phyloP scores from a whole-genome alignment of 1,284 basidiomycete species.

The Leccinum pachyderme region DNA sequence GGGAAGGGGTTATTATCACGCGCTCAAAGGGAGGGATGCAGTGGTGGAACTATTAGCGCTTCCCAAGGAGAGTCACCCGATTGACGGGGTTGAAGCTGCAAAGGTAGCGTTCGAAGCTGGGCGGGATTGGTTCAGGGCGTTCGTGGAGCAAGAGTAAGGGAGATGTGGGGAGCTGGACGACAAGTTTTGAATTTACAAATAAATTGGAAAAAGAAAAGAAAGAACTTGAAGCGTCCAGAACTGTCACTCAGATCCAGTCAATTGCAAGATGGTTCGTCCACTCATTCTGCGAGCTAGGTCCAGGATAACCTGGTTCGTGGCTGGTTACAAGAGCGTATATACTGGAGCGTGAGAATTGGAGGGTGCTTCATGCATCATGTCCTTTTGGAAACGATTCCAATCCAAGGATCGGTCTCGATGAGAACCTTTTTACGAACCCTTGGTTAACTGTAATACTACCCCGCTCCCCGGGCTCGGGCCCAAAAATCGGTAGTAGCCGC shows the following conservation, averaged over 20 bases:
- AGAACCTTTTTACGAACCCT: no score
- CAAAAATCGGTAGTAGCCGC: no score
- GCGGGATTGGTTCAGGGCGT: conserved; percentile 48
- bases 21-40: conserved; percentile 45
- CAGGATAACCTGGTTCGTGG: no score
- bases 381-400: no score
- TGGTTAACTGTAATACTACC: no score
- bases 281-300: neutral
- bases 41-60: conserved; percentile 60
- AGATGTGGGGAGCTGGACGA: neutral
- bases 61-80: conserved; percentile 59
- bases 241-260: neutral
- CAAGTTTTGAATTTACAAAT: neutral
- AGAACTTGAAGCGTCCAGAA: neutral
- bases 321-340: no score
- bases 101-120: conserved; percentile 50
- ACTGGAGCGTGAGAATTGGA: no score
- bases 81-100: conserved; percentile 61
- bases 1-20: conserved; percentile 62
- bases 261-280: neutral
- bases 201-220: neutral
- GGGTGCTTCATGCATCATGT: no score
- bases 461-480: no score
- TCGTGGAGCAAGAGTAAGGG: neutral
- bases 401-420: no score